phyloP scores from a whole-genome alignment of 768 basidiomycete genomes.

The Kwoniella sp. region DNA sequence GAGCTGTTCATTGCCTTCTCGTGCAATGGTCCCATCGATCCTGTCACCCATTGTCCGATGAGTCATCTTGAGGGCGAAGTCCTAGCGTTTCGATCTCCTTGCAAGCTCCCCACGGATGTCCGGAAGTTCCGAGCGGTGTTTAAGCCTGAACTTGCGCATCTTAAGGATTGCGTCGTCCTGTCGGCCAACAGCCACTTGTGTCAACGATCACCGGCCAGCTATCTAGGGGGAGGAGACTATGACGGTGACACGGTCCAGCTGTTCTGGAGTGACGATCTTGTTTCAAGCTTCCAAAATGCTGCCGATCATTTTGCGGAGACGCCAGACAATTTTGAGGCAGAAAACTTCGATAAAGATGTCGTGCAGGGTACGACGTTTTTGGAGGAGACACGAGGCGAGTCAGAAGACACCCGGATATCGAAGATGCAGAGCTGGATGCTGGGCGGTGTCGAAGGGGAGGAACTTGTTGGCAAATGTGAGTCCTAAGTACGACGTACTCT shows the following conservation, averaged over 20 bases:
- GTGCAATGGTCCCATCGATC: slow-evolving; percentile 27
- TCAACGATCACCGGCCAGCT: slow-evolving; percentile 39
- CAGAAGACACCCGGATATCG: slow-evolving; percentile 24
- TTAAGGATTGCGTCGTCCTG: slow-evolving; percentile 45
- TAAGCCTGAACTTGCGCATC: slow-evolving; percentile 37
- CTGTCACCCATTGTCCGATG: slow-evolving; percentile 26
- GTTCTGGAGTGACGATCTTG: slow-evolving; percentile 36
- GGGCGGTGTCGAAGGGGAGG: slow-evolving; percentile 30
- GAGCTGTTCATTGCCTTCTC: slow-evolving; percentile 41
- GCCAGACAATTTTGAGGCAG: slow-evolving; percentile 28
- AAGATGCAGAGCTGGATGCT: slow-evolving; percentile 39
- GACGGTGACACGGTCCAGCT: slow-evolving; percentile 49
- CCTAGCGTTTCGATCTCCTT: slow-evolving; percentile 42
- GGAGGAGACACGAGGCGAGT: slow-evolving; percentile 4
- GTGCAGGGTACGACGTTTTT: slow-evolving; percentile 37
- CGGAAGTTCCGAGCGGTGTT: slow-evolving; percentile 42
- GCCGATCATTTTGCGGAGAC: slow-evolving; percentile 24
- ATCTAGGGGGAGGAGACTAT: slow-evolving; percentile 48
- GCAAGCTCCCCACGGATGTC: slow-evolving; percentile 49
- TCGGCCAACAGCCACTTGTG: slow-evolving; percentile 35
- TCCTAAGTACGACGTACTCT: slow-evolving; percentile 1
- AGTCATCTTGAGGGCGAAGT: slow-evolving; percentile 32
- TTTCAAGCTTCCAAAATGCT: slow-evolving; percentile 37
- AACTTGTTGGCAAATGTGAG: slow-evolving; percentile 37
- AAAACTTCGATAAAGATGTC: slow-evolving; percentile 44